phyloP scores from a whole-genome alignment of 768 basidiomycete genomes.

The Tulasnella sp. region DNA sequence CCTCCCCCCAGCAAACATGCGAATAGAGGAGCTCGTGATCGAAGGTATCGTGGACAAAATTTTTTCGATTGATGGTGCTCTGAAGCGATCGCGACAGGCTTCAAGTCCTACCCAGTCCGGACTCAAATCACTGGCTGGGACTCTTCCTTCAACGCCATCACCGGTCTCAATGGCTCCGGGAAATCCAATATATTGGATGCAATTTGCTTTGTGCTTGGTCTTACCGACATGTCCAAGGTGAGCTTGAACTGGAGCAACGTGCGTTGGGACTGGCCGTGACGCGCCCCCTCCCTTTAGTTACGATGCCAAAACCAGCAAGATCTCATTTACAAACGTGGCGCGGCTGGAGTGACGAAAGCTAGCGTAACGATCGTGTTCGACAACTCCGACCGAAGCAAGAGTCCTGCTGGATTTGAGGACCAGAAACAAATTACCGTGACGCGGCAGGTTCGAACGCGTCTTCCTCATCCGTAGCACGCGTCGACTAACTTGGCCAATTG shows the following conservation, averaged over 20 bases:
- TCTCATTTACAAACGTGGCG: slow-evolving; percentile 97
- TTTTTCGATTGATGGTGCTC: not conserved
- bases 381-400: slow-evolving; percentile 81
- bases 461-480: not conserved
- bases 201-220: slow-evolving; percentile 96
- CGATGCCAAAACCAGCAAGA: slow-evolving; percentile 93
- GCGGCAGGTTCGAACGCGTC: slow-evolving; percentile 55
- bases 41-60: slow-evolving; percentile 48
- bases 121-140: slow-evolving; percentile 98
- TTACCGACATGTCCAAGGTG: slow-evolving; percentile 93
- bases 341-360: slow-evolving; percentile 93
- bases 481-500: not conserved
- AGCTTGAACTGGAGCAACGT: slow-evolving; percentile 22
- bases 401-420: slow-evolving; percentile 74
- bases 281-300: slow-evolving; percentile 42
- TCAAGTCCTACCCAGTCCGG: slow-evolving; percentile 95
- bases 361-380: slow-evolving; percentile 98
- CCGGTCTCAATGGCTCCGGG: slow-evolving; percentile 76
- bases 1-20: slow-evolving; percentile 41
- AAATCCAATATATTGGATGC: slow-evolving; percentile 99
- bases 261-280: not conserved
- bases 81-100: slow-evolving; percentile 46
- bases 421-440: slow-evolving; percentile 91
- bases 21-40: slow-evolving; percentile 90
- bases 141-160: slow-evolving; percentile 96